A percentile compares a stretch with the other conserved stretches of the same genome.
Conservation (phyloP, 306 rosid species). For the Castanea sativa region DNA sequence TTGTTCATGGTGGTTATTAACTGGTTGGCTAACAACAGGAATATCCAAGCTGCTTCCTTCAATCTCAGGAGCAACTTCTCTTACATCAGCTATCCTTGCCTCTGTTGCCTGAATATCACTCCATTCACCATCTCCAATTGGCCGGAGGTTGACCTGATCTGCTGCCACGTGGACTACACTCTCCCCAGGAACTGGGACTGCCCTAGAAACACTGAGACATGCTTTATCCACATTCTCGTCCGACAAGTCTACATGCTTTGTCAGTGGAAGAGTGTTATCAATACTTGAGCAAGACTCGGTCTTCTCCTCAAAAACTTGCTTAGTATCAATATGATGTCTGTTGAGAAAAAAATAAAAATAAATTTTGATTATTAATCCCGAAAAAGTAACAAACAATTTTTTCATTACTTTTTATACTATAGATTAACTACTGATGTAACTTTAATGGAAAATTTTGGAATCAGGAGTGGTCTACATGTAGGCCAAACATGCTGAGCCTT, state of each 20-base stretch:
- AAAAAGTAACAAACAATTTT: not conserved
- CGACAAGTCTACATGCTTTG: constrained; percentile 85
- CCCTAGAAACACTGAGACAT: constrained; percentile 80
- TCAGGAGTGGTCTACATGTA: not conserved
- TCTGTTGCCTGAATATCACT: constrained; percentile 95
- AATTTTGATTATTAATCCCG: not conserved
- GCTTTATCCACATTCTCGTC: constrained; percentile 95
- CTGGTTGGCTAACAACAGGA: constrained; percentile 81
- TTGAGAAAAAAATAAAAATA: constrained; percentile 6
- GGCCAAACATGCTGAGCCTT: not conserved
- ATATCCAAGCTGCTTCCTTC: constrained; percentile 91
- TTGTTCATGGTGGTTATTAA: constrained; percentile 60
- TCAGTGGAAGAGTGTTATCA: constrained; percentile 36
- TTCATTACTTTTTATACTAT: not conserved
- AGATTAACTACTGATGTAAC: not conserved
- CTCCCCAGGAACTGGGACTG: constrained; percentile 65
- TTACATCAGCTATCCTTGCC: constrained; percentile 83
- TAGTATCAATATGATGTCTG: constrained; percentile 82
- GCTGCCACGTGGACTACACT: constrained; percentile 73
- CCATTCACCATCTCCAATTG: constrained; percentile 79
- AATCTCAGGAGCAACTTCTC: constrained; percentile 76
- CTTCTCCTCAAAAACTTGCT: constrained; percentile 81
- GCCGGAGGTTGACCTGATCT: constrained; percentile 56
- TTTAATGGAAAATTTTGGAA: not conserved
- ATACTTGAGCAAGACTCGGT: constrained; percentile 73